Evolutionary conservation across 768 basidiomycete species (phyloP).

Genomic region (Tulasnella calospora): DNA sequence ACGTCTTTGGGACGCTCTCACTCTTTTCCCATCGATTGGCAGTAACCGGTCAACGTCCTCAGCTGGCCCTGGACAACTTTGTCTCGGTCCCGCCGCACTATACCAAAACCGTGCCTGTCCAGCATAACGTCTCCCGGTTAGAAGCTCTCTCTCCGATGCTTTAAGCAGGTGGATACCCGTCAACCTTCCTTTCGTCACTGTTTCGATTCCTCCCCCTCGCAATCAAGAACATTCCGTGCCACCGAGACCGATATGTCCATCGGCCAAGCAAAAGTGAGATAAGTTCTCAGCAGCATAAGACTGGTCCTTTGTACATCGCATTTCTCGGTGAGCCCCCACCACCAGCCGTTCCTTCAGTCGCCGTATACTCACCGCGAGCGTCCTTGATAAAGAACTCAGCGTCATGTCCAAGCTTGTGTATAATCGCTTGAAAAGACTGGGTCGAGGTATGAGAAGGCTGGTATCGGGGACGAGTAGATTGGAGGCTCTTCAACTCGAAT

Average conservation of each 20-base stretch:
- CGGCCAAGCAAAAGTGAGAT: background rate
- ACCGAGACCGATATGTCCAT: background rate
- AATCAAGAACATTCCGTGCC: background rate
- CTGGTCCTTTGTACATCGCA: background rate
- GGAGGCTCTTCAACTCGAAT: slow-evolving; percentile 13
- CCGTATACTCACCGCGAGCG: background rate
- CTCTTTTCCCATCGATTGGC: too few species aligned
- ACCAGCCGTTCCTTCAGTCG: background rate
- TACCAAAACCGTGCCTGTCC: background rate
- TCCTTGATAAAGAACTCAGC: background rate
- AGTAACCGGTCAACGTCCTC: background rate
- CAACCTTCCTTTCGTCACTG: background rate
- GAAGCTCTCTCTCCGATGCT: background rate
- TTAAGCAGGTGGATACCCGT: background rate
- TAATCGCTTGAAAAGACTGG: background rate
- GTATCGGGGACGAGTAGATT: background rate
- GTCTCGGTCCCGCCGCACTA: background rate
- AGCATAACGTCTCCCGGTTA: background rate
- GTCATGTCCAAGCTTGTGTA: background rate
- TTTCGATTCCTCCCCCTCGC: background rate
- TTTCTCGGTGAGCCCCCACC: background rate
- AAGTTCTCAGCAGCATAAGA: background rate
- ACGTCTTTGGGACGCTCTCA: too few species aligned
- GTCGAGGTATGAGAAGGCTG: background rate
- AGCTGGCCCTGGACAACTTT: background rate